Base-by-base conservation (phyloP, 495 filamentous ascomycete species). In the Hypoxylon rickii region DNA sequence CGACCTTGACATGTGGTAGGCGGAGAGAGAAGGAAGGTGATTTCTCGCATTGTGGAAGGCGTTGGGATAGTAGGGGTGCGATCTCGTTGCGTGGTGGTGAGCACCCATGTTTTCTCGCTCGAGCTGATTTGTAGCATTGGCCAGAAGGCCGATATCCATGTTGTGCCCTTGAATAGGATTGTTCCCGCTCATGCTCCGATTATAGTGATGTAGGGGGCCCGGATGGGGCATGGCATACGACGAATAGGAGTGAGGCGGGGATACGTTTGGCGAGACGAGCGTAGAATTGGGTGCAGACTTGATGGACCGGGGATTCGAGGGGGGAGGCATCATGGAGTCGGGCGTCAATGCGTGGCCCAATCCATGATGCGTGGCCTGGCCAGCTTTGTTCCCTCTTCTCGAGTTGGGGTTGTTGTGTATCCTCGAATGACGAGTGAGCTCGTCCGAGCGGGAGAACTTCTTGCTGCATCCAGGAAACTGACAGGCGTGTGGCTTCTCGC, bases 371-470 rank as follows among this genome's bases (percentile, higher is more conserved):
- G 63, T 36, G 7, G 53, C 54, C 58, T 89, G 86, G 8, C 89
- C 66, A 44, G 66, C 83, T 78, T 96, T 96, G 79, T 96, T 96
- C 42, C 89, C 92, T 65, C 94, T 79, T 70, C 94, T 82, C 55
- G 91, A 96, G 79, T 97, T 97, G 39, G 95, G 94, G 75, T 98
- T 98, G 80, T 86, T 96, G 83, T 98, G 94, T 78, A 98, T 98
- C 69, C 94, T 83, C 70, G 94, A 97, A 75, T 98, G 94, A 39
- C 94, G 84, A 34, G 94, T 98, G 49, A 98, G 80, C 75, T 98
- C 94, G 65, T 98, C 94, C 15, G 95, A 97, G 18, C 94, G 85
- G 63, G 89, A 95, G 82, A 98, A 98, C 51, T 92, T 89, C 75
- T 98, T 98, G 43, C 90, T 94, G 83, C 94, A 98, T 44, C 92